Evolutionary conservation across 1,284 basidiomycete genomes (phyloP), one percentile per base, ranked within the genome.

Genomic region (Marasmius oreades): DNA sequence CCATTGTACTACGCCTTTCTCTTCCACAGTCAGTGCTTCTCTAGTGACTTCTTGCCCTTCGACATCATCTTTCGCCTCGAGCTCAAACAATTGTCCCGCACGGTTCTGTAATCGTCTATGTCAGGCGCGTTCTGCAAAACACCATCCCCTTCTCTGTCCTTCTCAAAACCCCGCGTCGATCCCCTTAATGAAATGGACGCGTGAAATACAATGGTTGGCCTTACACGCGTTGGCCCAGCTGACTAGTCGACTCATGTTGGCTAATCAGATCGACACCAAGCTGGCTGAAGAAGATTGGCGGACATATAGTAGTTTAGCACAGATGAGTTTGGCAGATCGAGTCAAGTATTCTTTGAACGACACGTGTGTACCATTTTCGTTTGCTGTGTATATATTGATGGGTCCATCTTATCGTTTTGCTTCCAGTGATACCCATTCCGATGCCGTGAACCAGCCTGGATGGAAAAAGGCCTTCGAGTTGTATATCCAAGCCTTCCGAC

Each of bases 101-200:
- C 75, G 82, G 39, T 95, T 93, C 73, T 95, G 93, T 73, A 90
- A 84, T 61, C 80, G 88, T 3, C 78, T 91, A 0, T 95, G 93
- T 66, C 77, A 83, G 14, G 69, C 79, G 6, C 81, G 86, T 18
- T 80, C 82, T 4, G 77, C 77, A 0, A 79, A 78, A 54, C 80
- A 81, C 7, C 92, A 93, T 61, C 81, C 85, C 0, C 72, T 95
- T 1, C 75, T 95, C 8, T 95, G 93, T 64, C 77, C 84, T 1
- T 77, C 81, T 0, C 82, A 85, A 55, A 95, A 94, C 65, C 88
- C 89, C 0, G 82, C 80, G 5, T 83, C 80, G 1, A 69, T 73
- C 2, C 77, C 81, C 0, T 76, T 94, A 2, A 65, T 90, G n/a
- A 72, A 74, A 36, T 85, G 85, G 61, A 82, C 85, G 12, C 75